Evolutionary conservation across 352 stramenopile genomes (phyloP).

Genomic region (Pythium myriotylum): DNA sequence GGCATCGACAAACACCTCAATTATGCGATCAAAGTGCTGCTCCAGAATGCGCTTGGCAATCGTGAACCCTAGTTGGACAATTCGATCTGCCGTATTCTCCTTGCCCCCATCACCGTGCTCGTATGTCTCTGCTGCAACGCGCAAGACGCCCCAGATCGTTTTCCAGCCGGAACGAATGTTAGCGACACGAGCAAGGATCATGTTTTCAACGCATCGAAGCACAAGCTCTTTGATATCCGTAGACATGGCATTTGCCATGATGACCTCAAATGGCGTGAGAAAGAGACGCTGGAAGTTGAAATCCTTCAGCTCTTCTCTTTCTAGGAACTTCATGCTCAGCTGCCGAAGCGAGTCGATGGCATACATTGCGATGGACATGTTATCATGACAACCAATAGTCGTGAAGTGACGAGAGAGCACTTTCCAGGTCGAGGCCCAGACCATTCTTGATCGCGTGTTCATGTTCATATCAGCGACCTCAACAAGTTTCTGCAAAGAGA

Average conservation of each 20-base stretch:
- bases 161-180: constrained; percentile 95
- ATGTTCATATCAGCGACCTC: constrained; percentile 99
- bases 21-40: constrained; percentile 69
- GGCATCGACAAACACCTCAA: constrained; percentile 80
- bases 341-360: constrained; percentile 99
- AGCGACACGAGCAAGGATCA: constrained; percentile 85
- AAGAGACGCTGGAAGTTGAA: constrained; percentile 99
- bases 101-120: constrained; percentile 46
- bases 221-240: constrained; percentile 91
- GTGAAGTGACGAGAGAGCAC: constrained; percentile 98
- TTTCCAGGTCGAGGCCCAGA: constrained; percentile 98
- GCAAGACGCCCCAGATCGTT: constrained; percentile 92
- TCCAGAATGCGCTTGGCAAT: constrained; percentile 89
- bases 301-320: constrained; percentile 97
- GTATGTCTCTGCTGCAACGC: constrained; percentile 86
- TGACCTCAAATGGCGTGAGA: constrained; percentile 96
- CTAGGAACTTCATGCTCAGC: constrained; percentile 99
- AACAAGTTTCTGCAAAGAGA: constrained; percentile 98
- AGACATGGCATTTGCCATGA: constrained; percentile 87
- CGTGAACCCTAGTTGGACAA: constrained; percentile 83
- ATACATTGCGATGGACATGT: constrained; percentile 97
- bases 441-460: constrained; percentile 93
- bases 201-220: constrained; percentile 90
- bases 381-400: constrained; percentile 95
- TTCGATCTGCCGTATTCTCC: constrained; percentile 60